These are phyloP conservation scores for Exophiala dermatitidis DNA, from an alignment of 2,329 filamentous ascomycete genomes.

Conservation along the genomic window DNA sequence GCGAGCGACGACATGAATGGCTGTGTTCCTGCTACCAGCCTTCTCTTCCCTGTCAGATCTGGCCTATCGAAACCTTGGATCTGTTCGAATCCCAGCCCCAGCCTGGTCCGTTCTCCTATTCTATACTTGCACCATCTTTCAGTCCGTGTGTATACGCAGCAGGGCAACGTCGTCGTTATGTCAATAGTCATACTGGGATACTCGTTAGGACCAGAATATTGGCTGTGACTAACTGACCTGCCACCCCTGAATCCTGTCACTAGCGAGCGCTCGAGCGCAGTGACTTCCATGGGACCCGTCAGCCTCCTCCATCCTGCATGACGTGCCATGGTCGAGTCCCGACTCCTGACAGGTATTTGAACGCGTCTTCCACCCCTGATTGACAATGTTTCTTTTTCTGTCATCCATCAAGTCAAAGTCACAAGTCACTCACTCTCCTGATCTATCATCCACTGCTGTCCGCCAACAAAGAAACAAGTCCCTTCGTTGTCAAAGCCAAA, in stretches of 20 bases:
- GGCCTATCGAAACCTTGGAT: neutral
- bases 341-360: slow-evolving; percentile 20
- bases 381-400: slow-evolving; percentile 5
- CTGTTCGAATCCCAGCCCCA: slow-evolving; percentile 6
- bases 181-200: neutral
- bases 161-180: slow-evolving; percentile 1
- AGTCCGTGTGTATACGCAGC: slow-evolving; percentile 1
- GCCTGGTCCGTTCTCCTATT: slow-evolving; percentile 15
- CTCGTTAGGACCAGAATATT: neutral
- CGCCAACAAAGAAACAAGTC: slow-evolving; percentile 8
- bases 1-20: neutral
- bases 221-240: slow-evolving; percentile 7
- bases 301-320: slow-evolving; percentile 17
- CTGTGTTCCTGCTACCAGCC: slow-evolving; percentile 12
- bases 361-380: slow-evolving; percentile 9
- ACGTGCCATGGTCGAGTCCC: slow-evolving; percentile 7
- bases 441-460: neutral
- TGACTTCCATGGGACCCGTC: slow-evolving; percentile 10
- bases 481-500: slow-evolving; percentile 14
- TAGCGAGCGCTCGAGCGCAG: slow-evolving; percentile 4
- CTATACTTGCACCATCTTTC: neutral
- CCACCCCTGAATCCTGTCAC: slow-evolving; percentile 14
- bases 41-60: slow-evolving; percentile 3
- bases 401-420: slow-evolving; percentile 11
- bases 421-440: slow-evolving; percentile 13